Evolutionary conservation across 345 rosid species (phyloP).

Genomic region (Luvunga scandens): DNA sequence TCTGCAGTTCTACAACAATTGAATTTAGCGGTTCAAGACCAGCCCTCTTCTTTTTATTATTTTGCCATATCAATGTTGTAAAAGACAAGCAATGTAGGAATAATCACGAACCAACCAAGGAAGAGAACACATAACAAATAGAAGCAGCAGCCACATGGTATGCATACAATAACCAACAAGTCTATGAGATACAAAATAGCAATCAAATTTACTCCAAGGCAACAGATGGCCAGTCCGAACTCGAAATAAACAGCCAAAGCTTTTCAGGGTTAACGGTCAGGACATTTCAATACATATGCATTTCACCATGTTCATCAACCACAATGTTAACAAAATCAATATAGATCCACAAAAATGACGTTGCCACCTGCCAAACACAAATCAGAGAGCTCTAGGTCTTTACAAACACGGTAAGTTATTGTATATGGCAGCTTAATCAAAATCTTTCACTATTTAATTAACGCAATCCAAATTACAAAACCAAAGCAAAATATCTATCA

Average conservation of each 20-base stretch:
- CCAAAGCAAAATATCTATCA: not conserved
- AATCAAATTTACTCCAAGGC: not conserved
- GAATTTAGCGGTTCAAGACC: not conserved
- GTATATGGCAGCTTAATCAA: not conserved
- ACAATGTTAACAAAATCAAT: not conserved
- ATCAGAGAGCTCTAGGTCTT: not conserved
- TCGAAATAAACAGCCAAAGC: not conserved
- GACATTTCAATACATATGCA: not conserved
- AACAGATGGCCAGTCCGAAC: not conserved
- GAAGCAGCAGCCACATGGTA: not conserved
- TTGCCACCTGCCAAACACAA: not conserved
- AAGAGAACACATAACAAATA: not conserved
- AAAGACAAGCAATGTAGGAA: not conserved
- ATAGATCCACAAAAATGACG: not conserved
- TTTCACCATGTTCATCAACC: not conserved
- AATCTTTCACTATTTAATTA: not conserved
- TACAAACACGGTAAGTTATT: not conserved
- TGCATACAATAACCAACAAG: not conserved
- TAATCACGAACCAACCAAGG: not conserved
- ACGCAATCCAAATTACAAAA: not conserved
- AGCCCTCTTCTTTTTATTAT: not conserved
- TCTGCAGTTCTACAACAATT: not conserved
- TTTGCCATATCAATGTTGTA: not conserved
- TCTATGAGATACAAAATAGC: not conserved
- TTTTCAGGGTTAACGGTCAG: not conserved